Evolutionary conservation across 306 rosid genomes (phyloP).

Genomic region (Inga oerstediana): DNA sequence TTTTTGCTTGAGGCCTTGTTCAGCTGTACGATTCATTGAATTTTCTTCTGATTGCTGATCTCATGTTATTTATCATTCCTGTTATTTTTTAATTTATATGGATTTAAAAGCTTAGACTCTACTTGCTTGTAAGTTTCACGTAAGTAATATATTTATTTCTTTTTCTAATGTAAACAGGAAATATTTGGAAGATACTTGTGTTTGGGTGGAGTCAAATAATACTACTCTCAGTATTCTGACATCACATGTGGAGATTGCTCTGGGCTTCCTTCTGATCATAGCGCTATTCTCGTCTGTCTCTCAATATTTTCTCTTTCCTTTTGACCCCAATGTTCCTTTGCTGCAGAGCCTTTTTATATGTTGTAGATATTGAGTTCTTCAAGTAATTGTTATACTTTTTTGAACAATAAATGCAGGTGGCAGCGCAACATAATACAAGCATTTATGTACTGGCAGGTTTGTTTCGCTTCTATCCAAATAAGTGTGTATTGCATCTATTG

Average conservation of each 20-base stretch:
- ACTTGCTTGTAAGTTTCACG: not conserved
- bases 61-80: not conserved
- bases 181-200: conserved; percentile 71
- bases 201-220: conserved; percentile 78
- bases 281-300: conserved; percentile 71
- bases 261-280: conserved; percentile 68
- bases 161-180: conserved; percentile 44
- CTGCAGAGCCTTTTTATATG: not conserved
- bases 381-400: not conserved
- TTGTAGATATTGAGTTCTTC: not conserved
- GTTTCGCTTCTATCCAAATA: conserved; percentile 14
- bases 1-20: not conserved
- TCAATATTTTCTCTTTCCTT: not conserved
- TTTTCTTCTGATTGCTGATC: not conserved
- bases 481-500: not conserved
- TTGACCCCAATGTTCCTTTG: not conserved
- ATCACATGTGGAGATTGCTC: conserved; percentile 69
- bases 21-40: not conserved
- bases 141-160: not conserved
- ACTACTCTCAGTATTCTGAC: conserved; percentile 65
- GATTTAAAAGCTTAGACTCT: conserved; percentile 18
- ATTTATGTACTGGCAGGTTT: conserved; percentile 82
- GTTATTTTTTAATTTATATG: not conserved
- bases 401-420: conserved; percentile 50
- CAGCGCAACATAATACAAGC: conserved; percentile 73